Base-by-base conservation (phyloP, 164 flowering plant species). In the Nymphaea colorata region DNA sequence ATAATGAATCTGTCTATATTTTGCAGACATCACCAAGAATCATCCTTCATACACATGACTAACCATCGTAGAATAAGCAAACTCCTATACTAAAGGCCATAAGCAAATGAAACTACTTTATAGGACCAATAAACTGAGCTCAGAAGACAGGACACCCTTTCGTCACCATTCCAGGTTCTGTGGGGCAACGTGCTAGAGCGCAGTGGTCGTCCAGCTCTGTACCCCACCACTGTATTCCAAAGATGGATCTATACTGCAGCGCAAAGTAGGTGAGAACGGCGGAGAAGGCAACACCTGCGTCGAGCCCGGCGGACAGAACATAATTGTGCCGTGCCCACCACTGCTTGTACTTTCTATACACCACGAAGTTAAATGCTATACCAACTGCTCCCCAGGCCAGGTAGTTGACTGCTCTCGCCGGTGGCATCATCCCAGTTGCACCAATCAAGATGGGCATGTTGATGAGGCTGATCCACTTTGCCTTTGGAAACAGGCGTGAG, bases 281-380 rank as follows among this genome's bases (percentile, higher is more conserved):
- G 81, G 80, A 70, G 71, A 89, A 81, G 0, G 96, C 96, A 47
- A 81, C 68, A 1, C 98, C 98, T 16, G 88, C 86, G 70, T 84
- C 89, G 18, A 92, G 25, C 3, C 79, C 96, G 44, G 89, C 89
- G 0, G 93, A 78, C 14, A 92, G 57, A 11, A 89, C 71, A 25
- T 89, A 92, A 66, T 71, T 88, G 53, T 87, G 80, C 65, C 85
- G 76, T 0, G 87, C 89, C 98, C 98, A 89, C 98, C 98, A 92
- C 1, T 63, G 69, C 76, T 79, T 84, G 72, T 68, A 70, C 75
- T 57, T 81, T 42, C 72, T 79, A 63, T 73, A 87, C 2, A 92
- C 67, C 41, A 71, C 77, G 4, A 81, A 47, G 75, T 87, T 85
- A 78, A 87, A 90, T 75, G 76, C 76, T 2, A 84, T 17, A 2